phyloP scores from a whole-genome alignment of 2,329 filamentous ascomycete species.

The Fusarium staphyleae region DNA sequence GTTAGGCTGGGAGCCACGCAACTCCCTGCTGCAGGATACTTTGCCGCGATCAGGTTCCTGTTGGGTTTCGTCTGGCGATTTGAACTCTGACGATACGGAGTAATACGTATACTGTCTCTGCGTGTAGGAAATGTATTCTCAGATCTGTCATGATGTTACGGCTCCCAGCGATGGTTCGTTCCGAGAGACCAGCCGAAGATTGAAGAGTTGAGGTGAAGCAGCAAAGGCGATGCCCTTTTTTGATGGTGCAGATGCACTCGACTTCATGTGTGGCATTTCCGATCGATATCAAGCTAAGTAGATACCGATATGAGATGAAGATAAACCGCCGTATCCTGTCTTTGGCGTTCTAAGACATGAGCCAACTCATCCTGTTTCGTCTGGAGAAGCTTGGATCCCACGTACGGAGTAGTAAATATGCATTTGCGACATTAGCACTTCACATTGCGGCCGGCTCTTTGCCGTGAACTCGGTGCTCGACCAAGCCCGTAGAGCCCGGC shows the following conservation, averaged over 20 bases:
- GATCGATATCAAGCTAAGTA: constrained; percentile 12
- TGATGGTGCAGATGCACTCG: background rate
- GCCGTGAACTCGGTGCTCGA: constrained; percentile 22
- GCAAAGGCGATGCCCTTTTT: background rate
- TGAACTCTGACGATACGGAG: constrained; percentile 17
- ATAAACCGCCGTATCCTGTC: constrained; percentile 11
- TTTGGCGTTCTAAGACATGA: constrained; percentile 30
- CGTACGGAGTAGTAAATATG: too few species aligned
- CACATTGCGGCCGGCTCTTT: constrained; percentile 15
- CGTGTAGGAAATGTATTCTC: constrained; percentile 4
- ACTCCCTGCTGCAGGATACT: constrained; percentile 18
- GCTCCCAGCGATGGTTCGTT: background rate
- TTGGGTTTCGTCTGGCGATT: constrained; percentile 14
- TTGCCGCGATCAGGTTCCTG: constrained; percentile 28
- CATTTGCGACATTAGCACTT: constrained; percentile 19
- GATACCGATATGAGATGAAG: constrained; percentile 3
- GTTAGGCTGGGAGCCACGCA: constrained; percentile 29
- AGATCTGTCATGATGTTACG: constrained; percentile 10
- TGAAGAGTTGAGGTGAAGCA: constrained; percentile 2
- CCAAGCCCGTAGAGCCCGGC: constrained; percentile 11
- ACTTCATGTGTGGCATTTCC: background rate
- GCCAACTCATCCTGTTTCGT: constrained; percentile 9
- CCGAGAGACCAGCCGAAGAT: background rate
- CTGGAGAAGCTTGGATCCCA: constrained; percentile 1
- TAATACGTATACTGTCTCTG: constrained; percentile 10